Percentiles rank a stretch among this genome's conserved stretches.
phyloP scores from a whole-genome alignment of 1,139 yeast species.

The Kurtzmaniella natalensis region DNA sequence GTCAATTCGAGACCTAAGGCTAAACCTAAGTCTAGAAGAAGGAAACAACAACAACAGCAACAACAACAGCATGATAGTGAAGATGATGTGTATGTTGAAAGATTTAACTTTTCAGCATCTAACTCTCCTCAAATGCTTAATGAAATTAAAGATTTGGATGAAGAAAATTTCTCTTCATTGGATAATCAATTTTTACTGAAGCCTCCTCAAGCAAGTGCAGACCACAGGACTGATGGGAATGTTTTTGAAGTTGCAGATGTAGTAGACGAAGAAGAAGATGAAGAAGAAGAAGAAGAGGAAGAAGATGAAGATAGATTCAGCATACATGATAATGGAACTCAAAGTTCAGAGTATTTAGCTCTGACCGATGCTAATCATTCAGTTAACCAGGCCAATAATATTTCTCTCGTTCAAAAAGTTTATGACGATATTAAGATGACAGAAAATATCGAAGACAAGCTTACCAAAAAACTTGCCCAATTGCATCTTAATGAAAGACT shows the following conservation, averaged over 20 bases:
- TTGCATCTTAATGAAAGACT: conserved; percentile 31
- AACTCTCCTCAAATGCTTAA: conserved; percentile 41
- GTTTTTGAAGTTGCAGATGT: conserved; percentile 8
- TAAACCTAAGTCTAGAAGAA: conserved; percentile 34
- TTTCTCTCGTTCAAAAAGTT: conserved; percentile 15
- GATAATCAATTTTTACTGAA: conserved; percentile 21
- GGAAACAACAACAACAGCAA: conserved; percentile 8
- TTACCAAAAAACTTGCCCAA: conserved; percentile 43
- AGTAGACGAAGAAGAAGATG: conserved; percentile 25
- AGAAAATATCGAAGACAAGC: conserved; percentile 29
- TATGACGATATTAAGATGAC: conserved; percentile 33
- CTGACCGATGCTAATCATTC: conserved; percentile 17
- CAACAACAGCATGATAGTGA: no score
- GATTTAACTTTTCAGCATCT: conserved; percentile 35
- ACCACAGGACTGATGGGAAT: conserved; percentile 3
- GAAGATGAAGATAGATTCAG: conserved; percentile 15
- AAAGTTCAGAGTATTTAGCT: conserved; percentile 7
- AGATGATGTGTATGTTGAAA: conserved; percentile 17
- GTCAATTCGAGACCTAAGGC: conserved; percentile 31
- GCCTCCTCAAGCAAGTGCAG: not conserved
- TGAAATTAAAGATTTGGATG: conserved; percentile 27
- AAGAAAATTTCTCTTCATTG: conserved; percentile 27
- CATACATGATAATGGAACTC: conserved; percentile 13
- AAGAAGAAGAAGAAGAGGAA: conserved; percentile 19
- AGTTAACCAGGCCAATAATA: conserved; percentile 9